Evolutionary conservation across 2,329 filamentous ascomycete genomes (phyloP).

Genomic region (Chaetomiaceae sp.): DNA sequence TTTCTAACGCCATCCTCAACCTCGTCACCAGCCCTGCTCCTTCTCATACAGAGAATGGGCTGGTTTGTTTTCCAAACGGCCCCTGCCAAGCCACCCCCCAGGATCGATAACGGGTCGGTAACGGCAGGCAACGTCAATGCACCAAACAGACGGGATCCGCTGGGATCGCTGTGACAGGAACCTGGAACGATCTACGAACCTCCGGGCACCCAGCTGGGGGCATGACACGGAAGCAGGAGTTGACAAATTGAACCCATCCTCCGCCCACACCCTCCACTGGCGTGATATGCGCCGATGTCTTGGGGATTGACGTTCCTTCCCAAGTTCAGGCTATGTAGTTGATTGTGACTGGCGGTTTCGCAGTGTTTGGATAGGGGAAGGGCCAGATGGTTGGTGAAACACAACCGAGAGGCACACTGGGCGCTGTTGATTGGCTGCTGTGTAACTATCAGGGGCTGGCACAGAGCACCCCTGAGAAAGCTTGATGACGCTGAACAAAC

Average conservation of each 20-base stretch:
- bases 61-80: background rate
- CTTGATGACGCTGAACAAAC: no score
- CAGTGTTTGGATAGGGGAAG: background rate
- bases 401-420: background rate
- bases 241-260: background rate
- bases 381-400: conserved; percentile 5
- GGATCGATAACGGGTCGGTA: no score
- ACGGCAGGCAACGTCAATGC: no score
- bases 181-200: background rate
- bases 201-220: background rate
- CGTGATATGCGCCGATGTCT: background rate
- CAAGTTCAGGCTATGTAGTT: background rate
- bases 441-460: background rate
- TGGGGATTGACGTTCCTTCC: background rate
- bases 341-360: conserved; percentile 2
- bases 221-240: background rate
- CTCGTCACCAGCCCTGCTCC: background rate
- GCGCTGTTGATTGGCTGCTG: conserved; percentile 4
- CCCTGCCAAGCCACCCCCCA: conserved; percentile 5
- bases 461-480: no score
- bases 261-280: background rate
- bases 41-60: background rate
- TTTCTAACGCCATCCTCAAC: background rate
- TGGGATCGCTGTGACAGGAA: conserved; percentile 5
- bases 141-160: background rate